These are phyloP conservation scores for Arachis stenosperma DNA, from an alignment of 306 rosid species.

Conservation along the genomic window DNA sequence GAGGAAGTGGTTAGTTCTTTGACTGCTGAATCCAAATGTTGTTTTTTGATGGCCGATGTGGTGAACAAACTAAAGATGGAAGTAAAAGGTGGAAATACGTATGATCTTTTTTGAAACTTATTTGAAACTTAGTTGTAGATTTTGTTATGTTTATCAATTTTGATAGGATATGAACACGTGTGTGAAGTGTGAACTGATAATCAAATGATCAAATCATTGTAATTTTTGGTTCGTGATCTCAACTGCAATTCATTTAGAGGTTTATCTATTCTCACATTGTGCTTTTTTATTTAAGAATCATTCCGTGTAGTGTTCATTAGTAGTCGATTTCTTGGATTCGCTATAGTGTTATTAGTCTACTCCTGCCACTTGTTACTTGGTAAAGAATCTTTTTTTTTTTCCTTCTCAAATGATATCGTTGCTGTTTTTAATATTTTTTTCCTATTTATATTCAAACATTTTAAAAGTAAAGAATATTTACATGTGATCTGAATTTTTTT, in stretches of 20 bases:
- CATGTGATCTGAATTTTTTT: too few species aligned
- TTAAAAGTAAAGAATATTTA: too few species aligned
- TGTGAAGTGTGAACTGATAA: constrained; percentile 30
- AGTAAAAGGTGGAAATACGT: constrained; percentile 35
- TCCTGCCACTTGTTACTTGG: too few species aligned
- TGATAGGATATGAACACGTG: neutral
- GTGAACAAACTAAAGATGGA: constrained; percentile 55
- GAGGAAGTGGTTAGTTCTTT: constrained; percentile 56
- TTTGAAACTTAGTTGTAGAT: constrained; percentile 2
- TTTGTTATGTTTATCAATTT: constrained; percentile 2
- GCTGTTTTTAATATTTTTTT: too few species aligned
- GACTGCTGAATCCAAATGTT: constrained; percentile 63
- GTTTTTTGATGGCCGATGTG: constrained; percentile 54
- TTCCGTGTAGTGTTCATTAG: too few species aligned
- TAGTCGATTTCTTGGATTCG: too few species aligned
- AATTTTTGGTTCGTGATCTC: neutral
- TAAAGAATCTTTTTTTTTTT: too few species aligned
- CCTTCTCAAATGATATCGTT: too few species aligned
- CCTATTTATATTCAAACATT: too few species aligned
- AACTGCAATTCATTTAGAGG: neutral
- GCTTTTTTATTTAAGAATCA: too few species aligned
- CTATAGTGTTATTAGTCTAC: too few species aligned
- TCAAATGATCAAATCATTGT: constrained; percentile 5
- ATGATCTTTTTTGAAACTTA: constrained; percentile 17
- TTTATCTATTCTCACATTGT: too few species aligned